Evolutionary conservation across 495 filamentous ascomycete genomes (phyloP), one percentile per base, ranked within the genome.

Genomic region (Entonaema liquescens): DNA sequence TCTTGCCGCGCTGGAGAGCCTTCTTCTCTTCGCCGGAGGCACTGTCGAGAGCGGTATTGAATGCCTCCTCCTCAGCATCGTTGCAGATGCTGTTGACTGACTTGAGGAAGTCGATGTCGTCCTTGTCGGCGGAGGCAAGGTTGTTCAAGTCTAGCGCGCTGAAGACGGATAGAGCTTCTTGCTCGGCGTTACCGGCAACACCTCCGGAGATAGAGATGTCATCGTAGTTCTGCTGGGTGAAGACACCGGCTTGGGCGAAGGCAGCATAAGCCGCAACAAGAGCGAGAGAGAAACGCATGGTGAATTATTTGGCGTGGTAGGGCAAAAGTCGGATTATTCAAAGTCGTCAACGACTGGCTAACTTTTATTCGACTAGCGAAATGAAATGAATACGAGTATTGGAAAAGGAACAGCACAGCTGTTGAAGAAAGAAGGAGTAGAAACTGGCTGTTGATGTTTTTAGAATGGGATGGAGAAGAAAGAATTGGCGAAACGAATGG

Each of bases 1-100:
- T 86, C 76, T 86, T 86, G 69, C 83, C 83, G 28, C 82, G 82
- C 78, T 84, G 80, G 47, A 83, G 78, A 12, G 81, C 79, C 13
- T 71, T 72, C 7, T 78, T 74, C 7, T 56, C 76, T 17, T 73
- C 77, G 9, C 78, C 80, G 23, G 58, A 53, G 8, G 77, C 75
- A 7, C 74, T 78, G 15, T 79, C 78, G 49, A 83, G 81, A 26
- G 78, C 78, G 5, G 71, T 36, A 59, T 83, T 81, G 73, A 81
- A 83, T 5, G 75, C 79, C 1, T 76, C 76, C 5, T 69, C 68
- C 54, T 78, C 82, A 57, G 81, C 82, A 8, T 79, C 68, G 59
- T 84, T 81, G 67, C 75, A 73, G 28, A 80, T 77, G 38, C 74
- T 59, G 40, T 79, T 78, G 25, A 80, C 82, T 6, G 71, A 73